Conservation (phyloP, 1,284 basidiomycete genomes). For the Anthracocystis setariae region DNA sequence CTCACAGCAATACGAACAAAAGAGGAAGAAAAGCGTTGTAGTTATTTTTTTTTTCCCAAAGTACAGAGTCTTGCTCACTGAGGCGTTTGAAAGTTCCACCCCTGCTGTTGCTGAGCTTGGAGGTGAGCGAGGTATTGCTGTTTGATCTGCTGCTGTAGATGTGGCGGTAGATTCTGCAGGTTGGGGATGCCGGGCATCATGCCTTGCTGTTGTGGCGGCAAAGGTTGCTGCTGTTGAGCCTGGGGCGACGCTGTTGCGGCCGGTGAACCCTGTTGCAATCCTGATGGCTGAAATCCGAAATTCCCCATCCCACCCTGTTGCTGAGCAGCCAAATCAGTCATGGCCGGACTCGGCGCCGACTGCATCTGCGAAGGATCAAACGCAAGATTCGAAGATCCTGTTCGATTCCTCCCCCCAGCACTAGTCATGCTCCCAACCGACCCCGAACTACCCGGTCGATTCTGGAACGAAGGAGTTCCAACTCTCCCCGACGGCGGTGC, state of each 20-base stretch:
- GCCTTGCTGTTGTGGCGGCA: conserved; percentile 22
- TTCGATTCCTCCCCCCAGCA: conserved; percentile 28
- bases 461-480: conserved; percentile 26
- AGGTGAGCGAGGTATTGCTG: conserved; percentile 50
- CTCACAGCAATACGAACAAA: not conserved
- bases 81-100: conserved; percentile 31
- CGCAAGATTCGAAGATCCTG: conserved; percentile 23
- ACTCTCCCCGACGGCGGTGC: conserved; percentile 11
- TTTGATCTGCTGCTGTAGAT: conserved; percentile 47
- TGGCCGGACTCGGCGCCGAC: conserved; percentile 22
- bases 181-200: conserved; percentile 33
- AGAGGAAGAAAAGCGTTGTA: too few species aligned
- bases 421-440: conserved; percentile 42
- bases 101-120: conserved; percentile 36
- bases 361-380: conserved; percentile 43
- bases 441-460: conserved; percentile 36
- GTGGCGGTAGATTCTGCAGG: conserved; percentile 44
- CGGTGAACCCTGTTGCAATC: conserved; percentile 21
- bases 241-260: conserved; percentile 17
- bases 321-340: conserved; percentile 18
- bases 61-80: too few species aligned
- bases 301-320: conserved; percentile 19
- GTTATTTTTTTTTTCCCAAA: too few species aligned
- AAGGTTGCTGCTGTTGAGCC: conserved; percentile 16
- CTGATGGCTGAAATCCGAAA: conserved; percentile 30